Base-by-base conservation (phyloP, 208 protist genomes). In the Trypanosoma rangeli region DNA sequence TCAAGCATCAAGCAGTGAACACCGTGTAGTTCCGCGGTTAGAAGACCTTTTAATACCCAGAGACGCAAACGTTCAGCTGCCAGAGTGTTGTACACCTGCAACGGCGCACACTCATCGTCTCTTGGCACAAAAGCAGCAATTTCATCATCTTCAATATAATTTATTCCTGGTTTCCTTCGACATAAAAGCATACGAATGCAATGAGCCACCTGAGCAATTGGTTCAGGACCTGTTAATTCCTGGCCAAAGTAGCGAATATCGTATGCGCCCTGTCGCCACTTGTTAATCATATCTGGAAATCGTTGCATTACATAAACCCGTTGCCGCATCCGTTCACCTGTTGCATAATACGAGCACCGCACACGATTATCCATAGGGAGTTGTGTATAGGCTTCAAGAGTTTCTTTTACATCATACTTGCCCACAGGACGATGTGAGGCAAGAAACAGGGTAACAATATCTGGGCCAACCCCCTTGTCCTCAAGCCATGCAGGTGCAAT, bases 21-120 rank as follows among this genome's bases (percentile, higher is more conserved):
- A 35, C 59, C 63, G 59, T 89, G 77, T 29, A 89, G 60, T 77
- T 96, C 91, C 1, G 87, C 88, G 5, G 82, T 81, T 20, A 90
- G 56, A 13, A 96, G 79, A 0, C 84, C 91, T 70, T 93, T 90
- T 29, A 92, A 54, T 20, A 93, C 77, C 89, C 91, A 96, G 29
- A 89, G 73, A 4, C 89, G 86, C 56, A 96, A 70, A 18, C 84
- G 75, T 74, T 96, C 88, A 33, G 87, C 91, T 5, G 81, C 84
- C n/a, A 78, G 63, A 46, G 73, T 91, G 53, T 74, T 80, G 73
- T 96, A 96, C 28, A 92, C 83, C 16, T 78, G 52, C 22, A 76
- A 73, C n/a, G 72, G 59, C 46, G 74, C 50, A 70, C 86, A 87
- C 64, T 89, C 84, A 28, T 63, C 24, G 20, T 82, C 79, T 13